A percentile compares a stretch with the other conserved stretches of the same genome.
phyloP scores from a whole-genome alignment of 106 monocot genomes.

The Allium fistulosum region DNA sequence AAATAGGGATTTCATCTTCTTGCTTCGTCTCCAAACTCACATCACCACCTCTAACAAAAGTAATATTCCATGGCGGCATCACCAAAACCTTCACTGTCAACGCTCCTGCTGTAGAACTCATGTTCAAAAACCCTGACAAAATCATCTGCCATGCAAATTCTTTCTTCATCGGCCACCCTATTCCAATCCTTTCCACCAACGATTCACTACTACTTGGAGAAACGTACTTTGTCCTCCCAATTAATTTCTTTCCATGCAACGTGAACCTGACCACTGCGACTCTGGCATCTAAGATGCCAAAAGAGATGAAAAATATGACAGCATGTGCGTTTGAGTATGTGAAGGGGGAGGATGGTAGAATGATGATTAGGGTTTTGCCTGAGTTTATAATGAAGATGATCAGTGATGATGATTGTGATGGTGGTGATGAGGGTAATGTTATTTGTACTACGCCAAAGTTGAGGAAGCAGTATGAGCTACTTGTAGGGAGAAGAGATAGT shows the following conservation, averaged over 20 bases:
- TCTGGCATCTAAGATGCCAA: conserved; percentile 11
- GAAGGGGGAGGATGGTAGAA: conserved; percentile 29
- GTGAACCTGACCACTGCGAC: conserved; percentile 12
- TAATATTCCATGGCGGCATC: conserved; percentile 55
- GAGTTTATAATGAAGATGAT: conserved; percentile 37
- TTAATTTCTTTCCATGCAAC: conserved; percentile 25
- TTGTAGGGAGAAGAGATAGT: conserved; percentile 42
- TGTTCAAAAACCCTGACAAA: conserved; percentile 36
- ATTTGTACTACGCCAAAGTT: conserved; percentile 79
- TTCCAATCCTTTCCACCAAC: conserved; percentile 35
- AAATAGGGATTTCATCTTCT: conserved; percentile 14
- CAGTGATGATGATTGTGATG: not conserved
- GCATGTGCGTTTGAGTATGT: conserved; percentile 42
- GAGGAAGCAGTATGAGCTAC: conserved; percentile 65
- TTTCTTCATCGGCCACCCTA: conserved; percentile 65
- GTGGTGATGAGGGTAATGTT: not conserved
- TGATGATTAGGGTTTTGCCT: conserved; percentile 40
- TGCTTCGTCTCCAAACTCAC: conserved; percentile 2
- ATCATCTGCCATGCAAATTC: conserved; percentile 60
- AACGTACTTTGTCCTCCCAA: conserved; percentile 67
- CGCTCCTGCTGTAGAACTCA: conserved; percentile 32
- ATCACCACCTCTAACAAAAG: conserved; percentile 5
- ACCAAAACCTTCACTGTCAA: conserved; percentile 10
- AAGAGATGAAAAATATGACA: conserved; percentile 2
- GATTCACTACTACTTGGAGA: conserved; percentile 44